Conservation (phyloP, 495 filamentous ascomycete genomes). For the Corynascus novoguineensis region DNA sequence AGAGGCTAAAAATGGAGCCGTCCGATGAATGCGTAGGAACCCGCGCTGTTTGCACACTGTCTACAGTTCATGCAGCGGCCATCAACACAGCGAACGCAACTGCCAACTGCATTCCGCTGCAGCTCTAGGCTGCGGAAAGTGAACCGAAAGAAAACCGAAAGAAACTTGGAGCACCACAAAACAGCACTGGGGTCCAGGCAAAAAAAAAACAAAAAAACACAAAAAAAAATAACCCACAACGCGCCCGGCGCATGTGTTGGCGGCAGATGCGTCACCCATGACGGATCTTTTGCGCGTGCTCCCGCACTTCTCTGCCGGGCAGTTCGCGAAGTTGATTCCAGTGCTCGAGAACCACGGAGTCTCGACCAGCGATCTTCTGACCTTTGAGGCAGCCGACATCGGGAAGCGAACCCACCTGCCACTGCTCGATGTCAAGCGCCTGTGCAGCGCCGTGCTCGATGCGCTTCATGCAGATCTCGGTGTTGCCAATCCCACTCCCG, state of each 20-base stretch:
- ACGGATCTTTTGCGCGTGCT: slow-evolving; percentile 84
- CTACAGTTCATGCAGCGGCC: no score
- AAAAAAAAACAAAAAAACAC: neutral
- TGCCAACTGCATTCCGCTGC: neutral
- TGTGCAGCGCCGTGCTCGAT: slow-evolving; percentile 57
- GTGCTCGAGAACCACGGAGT: slow-evolving; percentile 69
- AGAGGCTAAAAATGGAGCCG: slow-evolving; percentile 8
- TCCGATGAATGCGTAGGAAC: neutral
- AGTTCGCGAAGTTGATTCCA: slow-evolving; percentile 69
- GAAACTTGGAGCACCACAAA: no score
- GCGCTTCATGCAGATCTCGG: slow-evolving; percentile 63
- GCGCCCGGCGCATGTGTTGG: neutral
- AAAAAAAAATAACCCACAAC: neutral
- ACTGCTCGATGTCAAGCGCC: slow-evolving; percentile 66
- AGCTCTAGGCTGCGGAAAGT: no score
- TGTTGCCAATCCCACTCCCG: slow-evolving; percentile 18
- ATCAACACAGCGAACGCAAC: neutral
- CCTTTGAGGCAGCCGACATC: slow-evolving; percentile 75
- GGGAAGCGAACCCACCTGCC: slow-evolving; percentile 82
- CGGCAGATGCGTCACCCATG: slow-evolving; percentile 53
- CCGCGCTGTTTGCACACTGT: no score
- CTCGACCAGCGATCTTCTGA: slow-evolving; percentile 79
- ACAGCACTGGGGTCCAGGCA: no score
- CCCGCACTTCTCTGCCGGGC: slow-evolving; percentile 65
- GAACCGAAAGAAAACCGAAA: no score